Base-by-base conservation (phyloP, 371 early-diverging fungal genomes). In the Catenaria anguillulae region DNA sequence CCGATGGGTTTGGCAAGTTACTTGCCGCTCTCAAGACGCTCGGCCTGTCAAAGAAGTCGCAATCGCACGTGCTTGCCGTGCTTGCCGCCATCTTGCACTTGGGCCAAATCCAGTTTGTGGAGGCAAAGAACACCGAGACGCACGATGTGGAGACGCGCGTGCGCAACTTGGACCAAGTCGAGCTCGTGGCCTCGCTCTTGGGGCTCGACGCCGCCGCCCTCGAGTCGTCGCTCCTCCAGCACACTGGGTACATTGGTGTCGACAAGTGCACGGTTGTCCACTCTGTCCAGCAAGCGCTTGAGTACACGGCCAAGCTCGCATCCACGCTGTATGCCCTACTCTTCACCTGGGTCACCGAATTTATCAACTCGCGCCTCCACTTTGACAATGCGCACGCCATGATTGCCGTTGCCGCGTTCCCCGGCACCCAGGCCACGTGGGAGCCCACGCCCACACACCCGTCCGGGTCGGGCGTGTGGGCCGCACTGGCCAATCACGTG, bases 61-160 rank as follows among this genome's bases (percentile, higher is more conserved):
- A 88, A 54, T 76, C 79, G 15, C 86, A 87, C 63, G 82, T 94
- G 45, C 87, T 88, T 60, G 87, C 90, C 63, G 79, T 92, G 37
- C 67, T 97, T 56, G 84, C 93, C 2, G 87, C 91, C 17, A 89
- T 97, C 62, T 72, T 97, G 50, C 87, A 89, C 66, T 78, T 97
- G 34, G 93, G 94, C 35, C 93, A 93, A 71, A 70, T 97, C 64
- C 73, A 78, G 33, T 97, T 95, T 69, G 76, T 81, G 61, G 81
- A 86, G 55, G 82, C 82, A 52, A 78, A 77, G 36, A 71, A 72
- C 15, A 70, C 71, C 26, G 71, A 76, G 19, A 69, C 76, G 17
- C 78, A 84, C 60, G 88, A 88, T 45, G 84, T 86, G 3, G 85
- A 50, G 24, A 60, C 86, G 43, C 76, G 74, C 62, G 80, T 90